Evolutionary conservation across 352 stramenopile genomes (phyloP).

Genomic region (Pythium sukuiense): DNA sequence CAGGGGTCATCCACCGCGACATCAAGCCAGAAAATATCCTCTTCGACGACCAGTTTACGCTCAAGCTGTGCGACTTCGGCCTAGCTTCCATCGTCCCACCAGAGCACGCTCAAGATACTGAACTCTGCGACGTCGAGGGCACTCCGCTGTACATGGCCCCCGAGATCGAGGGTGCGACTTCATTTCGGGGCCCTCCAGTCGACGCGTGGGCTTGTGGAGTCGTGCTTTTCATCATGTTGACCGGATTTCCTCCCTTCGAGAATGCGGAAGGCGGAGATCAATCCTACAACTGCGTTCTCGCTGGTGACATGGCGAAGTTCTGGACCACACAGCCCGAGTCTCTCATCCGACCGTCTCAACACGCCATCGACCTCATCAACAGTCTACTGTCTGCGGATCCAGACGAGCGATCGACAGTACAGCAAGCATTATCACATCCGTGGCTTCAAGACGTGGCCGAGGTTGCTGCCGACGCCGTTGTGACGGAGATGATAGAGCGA

Average conservation of each 20-base stretch:
- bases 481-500: conserved; percentile 39
- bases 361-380: conserved; percentile 70
- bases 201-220: conserved; percentile 89
- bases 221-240: conserved; percentile 91
- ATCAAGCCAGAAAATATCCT: conserved; percentile 93
- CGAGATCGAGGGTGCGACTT: conserved; percentile 58
- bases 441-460: conserved; percentile 45
- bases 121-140: conserved; percentile 63
- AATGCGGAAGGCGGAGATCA: conserved; percentile 56
- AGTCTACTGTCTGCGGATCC: conserved; percentile 54
- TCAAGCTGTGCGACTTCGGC: conserved; percentile 95
- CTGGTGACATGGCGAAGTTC: conserved; percentile 45
- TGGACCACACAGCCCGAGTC: conserved; percentile 48
- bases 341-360: conserved; percentile 34
- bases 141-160: conserved; percentile 89
- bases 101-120: conserved; percentile 25
- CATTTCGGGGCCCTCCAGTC: conserved; percentile 68
- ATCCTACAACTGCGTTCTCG: conserved; percentile 63
- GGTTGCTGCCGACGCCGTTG: conserved; percentile 35
- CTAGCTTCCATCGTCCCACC: conserved; percentile 64
- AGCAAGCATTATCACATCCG: conserved; percentile 49
- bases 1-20: conserved; percentile 82
- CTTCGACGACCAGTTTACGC: conserved; percentile 66
- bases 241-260: conserved; percentile 87
- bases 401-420: conserved; percentile 46